Evolutionary conservation across 371 early-diverging fungal species (phyloP).

Genomic region (Umbelopsis sp.): DNA sequence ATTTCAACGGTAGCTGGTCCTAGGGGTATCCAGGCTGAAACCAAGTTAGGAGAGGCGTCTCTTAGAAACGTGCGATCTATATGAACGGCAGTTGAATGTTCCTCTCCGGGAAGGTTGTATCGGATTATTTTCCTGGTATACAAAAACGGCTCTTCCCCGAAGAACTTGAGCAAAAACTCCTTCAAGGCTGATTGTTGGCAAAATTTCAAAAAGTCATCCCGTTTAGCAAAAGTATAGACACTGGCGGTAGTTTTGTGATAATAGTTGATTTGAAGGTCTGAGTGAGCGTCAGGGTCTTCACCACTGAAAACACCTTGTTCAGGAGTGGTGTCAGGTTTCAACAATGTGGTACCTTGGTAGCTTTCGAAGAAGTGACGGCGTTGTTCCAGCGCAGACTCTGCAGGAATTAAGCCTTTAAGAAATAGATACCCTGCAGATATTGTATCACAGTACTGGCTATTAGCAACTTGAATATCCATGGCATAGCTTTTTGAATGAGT

Average conservation of each 20-base stretch:
- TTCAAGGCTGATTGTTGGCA: not conserved
- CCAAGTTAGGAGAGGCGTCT: conserved; percentile 1
- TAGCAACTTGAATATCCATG: too few species aligned
- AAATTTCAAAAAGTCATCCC: not conserved
- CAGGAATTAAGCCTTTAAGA: not conserved
- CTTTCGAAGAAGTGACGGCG: conserved; percentile 3
- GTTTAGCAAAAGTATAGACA: not conserved
- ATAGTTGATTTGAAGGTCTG: conserved; percentile 12
- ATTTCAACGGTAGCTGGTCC: conserved; percentile 11
- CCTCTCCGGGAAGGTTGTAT: conserved; percentile 5
- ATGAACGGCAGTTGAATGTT: conserved; percentile 9
- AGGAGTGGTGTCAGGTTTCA: not conserved
- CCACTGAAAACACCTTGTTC: conserved; percentile 13
- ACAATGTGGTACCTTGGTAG: not conserved
- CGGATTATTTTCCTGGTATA: not conserved
- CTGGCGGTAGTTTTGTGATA: conserved; percentile 14
- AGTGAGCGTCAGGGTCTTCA: conserved; percentile 4
- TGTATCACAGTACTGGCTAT: not conserved
- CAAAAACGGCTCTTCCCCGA: conserved; percentile 5
- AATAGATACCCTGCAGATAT: not conserved
- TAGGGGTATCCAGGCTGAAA: conserved; percentile 6
- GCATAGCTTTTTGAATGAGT: not conserved
- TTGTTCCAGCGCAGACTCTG: conserved; percentile 1
- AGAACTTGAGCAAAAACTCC: not conserved
- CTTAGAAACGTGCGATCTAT: conserved; percentile 7